phyloP scores from a whole-genome alignment of 306 rosid species.

The Medicago ruthenica region DNA sequence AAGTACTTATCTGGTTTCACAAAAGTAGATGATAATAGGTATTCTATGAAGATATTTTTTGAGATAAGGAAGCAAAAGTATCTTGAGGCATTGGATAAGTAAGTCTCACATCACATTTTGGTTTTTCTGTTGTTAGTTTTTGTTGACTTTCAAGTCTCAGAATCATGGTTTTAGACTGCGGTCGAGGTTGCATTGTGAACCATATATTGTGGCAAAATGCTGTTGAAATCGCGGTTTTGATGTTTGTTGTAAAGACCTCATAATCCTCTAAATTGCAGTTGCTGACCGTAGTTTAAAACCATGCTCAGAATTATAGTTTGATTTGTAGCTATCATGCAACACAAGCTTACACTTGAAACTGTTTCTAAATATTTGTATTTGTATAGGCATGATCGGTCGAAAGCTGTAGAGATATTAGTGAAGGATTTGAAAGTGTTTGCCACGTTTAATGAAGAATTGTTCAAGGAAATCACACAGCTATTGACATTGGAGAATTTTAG shows the following conservation, averaged over 20 bases:
- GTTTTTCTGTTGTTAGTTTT: neutral
- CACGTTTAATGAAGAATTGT: constrained; percentile 91
- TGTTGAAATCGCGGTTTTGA: neutral
- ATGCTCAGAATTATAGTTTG: constrained; percentile 29
- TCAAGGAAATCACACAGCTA: constrained; percentile 99
- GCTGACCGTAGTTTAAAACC: neutral
- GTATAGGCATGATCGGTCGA: constrained; percentile 87
- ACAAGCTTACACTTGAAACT: constrained; percentile 23
- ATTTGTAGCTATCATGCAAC: neutral
- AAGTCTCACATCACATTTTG: constrained; percentile 52
- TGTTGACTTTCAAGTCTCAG: neutral
- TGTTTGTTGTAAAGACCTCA: neutral
- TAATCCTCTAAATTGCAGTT: neutral
- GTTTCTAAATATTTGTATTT: constrained; percentile 25
- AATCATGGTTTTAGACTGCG: constrained; percentile 1
- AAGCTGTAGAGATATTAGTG: constrained; percentile 93
- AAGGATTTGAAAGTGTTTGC: constrained; percentile 97
- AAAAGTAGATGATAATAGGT: constrained; percentile 95
- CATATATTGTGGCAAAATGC: neutral
- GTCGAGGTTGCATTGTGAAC: neutral
- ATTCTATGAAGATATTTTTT: constrained; percentile 97
- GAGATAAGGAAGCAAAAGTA: constrained; percentile 99
- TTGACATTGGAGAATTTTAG: constrained; percentile 96
- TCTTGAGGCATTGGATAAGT: constrained; percentile 97
- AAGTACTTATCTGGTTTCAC: constrained; percentile 97